Base-by-base conservation (phyloP, 192 early-diverging fungal genomes). In the Lobosporangium transversale region DNA sequence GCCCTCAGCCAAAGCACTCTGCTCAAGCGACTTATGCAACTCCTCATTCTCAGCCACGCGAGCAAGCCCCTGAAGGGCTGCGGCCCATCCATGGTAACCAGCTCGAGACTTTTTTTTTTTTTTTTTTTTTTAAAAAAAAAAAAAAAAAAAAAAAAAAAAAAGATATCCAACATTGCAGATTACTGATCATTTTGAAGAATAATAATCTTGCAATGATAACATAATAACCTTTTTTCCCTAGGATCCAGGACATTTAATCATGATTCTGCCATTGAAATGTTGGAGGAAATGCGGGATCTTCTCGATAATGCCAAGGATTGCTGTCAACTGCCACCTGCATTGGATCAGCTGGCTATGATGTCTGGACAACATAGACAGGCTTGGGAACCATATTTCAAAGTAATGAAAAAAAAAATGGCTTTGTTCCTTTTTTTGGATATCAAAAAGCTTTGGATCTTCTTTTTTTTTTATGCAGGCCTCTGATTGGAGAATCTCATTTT, bases 321-420 rank as follows among this genome's bases (percentile, higher is more conserved):
- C 37, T 44, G 30, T 17, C 53, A 53, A 17, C 17, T 67, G 4
- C 21, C 53, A 8, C 51, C 58, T 12, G 18, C 73, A 1, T 24
- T 66, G 12, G 73, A 76, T 43, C 59, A 56, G 23, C 57, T 76
- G 18, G 14, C 42, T 5, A 10, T 11, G 14, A 52, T 76, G 27
- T 58, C 73, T 21, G 54, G 47, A 31, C 59, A 66, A 24, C 65
- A 76, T 47, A 57, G 52, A 15, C 14, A 29, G 2, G 58, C 64
- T 44, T 76, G 73, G 73, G n/a, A 58, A 29, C 52, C 73, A 51
- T 48, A 33, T 31, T 76, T 76, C 54, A 56, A 56, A 47, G 73
- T 76, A 67, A 35, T 11, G 27, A 44, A 23, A 24, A 21, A 17
- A 44, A 1, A n/a, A n/a, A n/a, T n/a, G n/a, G n/a, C n/a, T n/a